Base-by-base conservation (phyloP, 1,139 yeast genomes). In the Candida glucosophila region DNA sequence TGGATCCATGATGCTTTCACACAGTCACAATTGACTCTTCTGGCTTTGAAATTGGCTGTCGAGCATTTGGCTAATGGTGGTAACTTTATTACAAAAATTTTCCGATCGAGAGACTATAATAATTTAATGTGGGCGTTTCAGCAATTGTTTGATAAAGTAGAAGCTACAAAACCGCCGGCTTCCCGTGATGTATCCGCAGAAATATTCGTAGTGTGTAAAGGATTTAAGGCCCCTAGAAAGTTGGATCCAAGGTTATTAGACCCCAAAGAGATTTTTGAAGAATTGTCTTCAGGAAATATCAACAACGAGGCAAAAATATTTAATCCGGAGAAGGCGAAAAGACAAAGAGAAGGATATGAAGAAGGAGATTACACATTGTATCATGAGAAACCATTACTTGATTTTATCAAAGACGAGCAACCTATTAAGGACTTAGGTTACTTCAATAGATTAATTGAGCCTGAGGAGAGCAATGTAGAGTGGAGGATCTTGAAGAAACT, bases 1-100 rank as follows among this genome's bases (percentile, higher is more conserved):
- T 92, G 98, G 98, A 90, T 83, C 16, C 98, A 92, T 55, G 99
- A 90, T 73, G 98, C 98, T 2, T 92, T 83, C 58, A 85, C 97
- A 2, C 99, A 90, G 60, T 85, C 96, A 12, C 97, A 90, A 51
- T 73, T 90, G 44, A 92, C 95, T 17, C 64, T 90, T 40, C 95
- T 86, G 59, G 94, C 97, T 17, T 66, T 92, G 43, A 86, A 79
- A 51, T 67, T 90, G 37, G 98, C 98, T 1, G 95, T 79, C n/a
- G 98, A 92, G 55, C 86, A 90, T 52, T 67, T 92, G 45, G 65
- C 71, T 16, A 81, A 81, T 9, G 95, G 95, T 27, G 99, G 99
- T 38, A 85, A 93, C n/a, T 90, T 90, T 52, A 88, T 90, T 22
- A 90, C 99, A 28, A 90, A 90, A 53, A 80, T 90, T 52, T 90